Base-by-base conservation (phyloP, 2,329 filamentous ascomycete genomes). In the Teratosphaeria pseudoeucalypti region DNA sequence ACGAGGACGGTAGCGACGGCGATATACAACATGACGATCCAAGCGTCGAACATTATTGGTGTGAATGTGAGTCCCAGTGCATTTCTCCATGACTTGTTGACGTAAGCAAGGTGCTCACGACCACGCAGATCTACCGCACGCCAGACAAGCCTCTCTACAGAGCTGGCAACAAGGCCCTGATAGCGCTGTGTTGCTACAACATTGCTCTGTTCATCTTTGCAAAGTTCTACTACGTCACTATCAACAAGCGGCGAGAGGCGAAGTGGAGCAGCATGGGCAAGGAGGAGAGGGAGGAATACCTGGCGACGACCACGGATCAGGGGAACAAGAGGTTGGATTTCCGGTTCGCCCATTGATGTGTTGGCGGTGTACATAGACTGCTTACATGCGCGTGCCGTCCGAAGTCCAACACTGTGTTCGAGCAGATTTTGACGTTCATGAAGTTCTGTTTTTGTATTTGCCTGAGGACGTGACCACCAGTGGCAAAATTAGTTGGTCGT, bases 1-100 rank as follows among this genome's bases (percentile, higher is more conserved):
- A 83, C 81, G 6, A 76, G 85, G 6, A 82, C 85, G 1, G 82
- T 88, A 1, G 82, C 82, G 0, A 81, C 83, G 0, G 84, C 82
- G 0, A 72, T 83, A n/a, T 87, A 87, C 71, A 87, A 86, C 66
- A 75, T 78, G 62, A 69, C 69, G 34, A 74, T 77, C 12, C 76
- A 78, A 56, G 66, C 72, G 7, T 73, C 71, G 5, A 73, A 70
- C 32, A 70, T 78, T 58, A 72, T 76, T 58, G 70, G 71, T 10
- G 67, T 59, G 6, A 67, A 71, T 54, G 63, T 66, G 19, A 57
- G 63, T 58, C n/a, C 7, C 16, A 6, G 23, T 23, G 16, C 19
- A 54, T 32, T 32, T 6, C 29, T 7, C 29, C 29, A 32, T 32
- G 29, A 54, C 19, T 16, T n/a, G 26, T 11, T 16, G 27, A 9